phyloP scores from a whole-genome alignment of 139 green algal genomes.

The Tetraselmis striata region DNA sequence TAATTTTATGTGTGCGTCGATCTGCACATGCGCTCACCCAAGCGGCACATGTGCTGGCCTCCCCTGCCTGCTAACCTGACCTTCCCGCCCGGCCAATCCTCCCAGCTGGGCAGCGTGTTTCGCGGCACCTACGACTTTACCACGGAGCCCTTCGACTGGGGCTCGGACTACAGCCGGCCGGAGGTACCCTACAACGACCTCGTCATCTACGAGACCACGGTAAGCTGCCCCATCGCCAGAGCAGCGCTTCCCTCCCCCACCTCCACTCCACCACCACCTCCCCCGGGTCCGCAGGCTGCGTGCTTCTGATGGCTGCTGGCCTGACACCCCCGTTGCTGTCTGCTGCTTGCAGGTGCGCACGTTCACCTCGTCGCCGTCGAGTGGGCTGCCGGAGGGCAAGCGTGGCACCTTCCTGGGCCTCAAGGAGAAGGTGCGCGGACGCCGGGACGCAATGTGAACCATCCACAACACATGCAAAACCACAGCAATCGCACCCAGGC shows the following conservation, averaged over 20 bases:
- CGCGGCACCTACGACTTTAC: slow-evolving; percentile 80
- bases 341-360: slow-evolving; percentile 56
- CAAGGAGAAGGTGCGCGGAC: slow-evolving; percentile 60
- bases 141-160: slow-evolving; percentile 73
- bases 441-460: too few relatives aligned
- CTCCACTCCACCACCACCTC: too few relatives aligned
- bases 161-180: slow-evolving; percentile 41
- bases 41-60: background rate
- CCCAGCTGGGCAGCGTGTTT: slow-evolving; percentile 64
- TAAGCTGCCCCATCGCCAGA: too few relatives aligned
- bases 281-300: too few relatives aligned
- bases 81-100: background rate
- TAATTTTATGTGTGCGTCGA: too few relatives aligned
- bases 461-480: too few relatives aligned
- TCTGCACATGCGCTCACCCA: too few relatives aligned
- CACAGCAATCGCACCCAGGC: too few relatives aligned
- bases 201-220: slow-evolving; percentile 76
- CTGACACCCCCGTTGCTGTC: too few relatives aligned
- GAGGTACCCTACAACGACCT: slow-evolving; percentile 44
- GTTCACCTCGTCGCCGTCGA: slow-evolving; percentile 68
- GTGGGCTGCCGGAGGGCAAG: slow-evolving; percentile 33
- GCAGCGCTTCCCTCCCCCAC: too few relatives aligned
- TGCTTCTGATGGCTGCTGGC: too few relatives aligned
- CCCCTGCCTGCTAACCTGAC: background rate
- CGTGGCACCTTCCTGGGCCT: slow-evolving; percentile 73